Evolutionary conservation across 2,329 filamentous ascomycete species (phyloP).

Genomic region (Botrytis deweyae): DNA sequence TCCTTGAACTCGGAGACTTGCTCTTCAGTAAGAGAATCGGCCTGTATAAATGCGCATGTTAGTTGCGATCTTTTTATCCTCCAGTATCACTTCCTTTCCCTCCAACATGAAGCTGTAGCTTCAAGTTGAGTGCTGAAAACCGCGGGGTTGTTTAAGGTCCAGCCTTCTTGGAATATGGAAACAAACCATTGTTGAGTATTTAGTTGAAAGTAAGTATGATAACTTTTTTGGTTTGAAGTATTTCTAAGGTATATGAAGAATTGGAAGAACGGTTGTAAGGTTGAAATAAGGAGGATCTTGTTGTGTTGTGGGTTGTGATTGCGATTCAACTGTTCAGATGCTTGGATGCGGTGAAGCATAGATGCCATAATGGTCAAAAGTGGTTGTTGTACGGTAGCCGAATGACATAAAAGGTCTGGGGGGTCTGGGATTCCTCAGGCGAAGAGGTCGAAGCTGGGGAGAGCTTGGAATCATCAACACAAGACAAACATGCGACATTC

Average conservation of each 20-base stretch:
- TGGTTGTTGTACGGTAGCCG: conserved; percentile 7
- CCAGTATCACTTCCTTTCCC: not conserved
- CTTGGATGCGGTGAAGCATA: conserved; percentile 9
- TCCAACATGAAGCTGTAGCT: not conserved
- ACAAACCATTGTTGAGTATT: not conserved
- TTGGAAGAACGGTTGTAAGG: not conserved
- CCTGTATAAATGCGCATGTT: conserved; percentile 52
- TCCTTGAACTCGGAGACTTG: conserved; percentile 99
- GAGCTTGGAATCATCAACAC: conserved; percentile 11
- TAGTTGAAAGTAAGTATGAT: not conserved
- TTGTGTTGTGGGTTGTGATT: conserved; percentile 10
- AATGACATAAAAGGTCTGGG: not conserved
- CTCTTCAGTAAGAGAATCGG: conserved; percentile 98
- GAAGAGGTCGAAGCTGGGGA: conserved; percentile 14
- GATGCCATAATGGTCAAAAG: conserved; percentile 3
- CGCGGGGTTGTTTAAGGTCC: not conserved
- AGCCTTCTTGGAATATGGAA: not conserved
- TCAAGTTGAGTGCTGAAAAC: not conserved
- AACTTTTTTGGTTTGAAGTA: not conserved
- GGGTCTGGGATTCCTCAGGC: conserved; percentile 16
- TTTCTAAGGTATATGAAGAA: conserved; percentile 1
- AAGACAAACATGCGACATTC: conserved; percentile 20
- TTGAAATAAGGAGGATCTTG: conserved; percentile 1
- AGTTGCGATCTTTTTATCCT: conserved; percentile 9
- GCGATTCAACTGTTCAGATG: conserved; percentile 17